Evolutionary conservation across 2,329 filamentous ascomycete genomes (phyloP).

Genomic region (Huntiella bhutanensis): DNA sequence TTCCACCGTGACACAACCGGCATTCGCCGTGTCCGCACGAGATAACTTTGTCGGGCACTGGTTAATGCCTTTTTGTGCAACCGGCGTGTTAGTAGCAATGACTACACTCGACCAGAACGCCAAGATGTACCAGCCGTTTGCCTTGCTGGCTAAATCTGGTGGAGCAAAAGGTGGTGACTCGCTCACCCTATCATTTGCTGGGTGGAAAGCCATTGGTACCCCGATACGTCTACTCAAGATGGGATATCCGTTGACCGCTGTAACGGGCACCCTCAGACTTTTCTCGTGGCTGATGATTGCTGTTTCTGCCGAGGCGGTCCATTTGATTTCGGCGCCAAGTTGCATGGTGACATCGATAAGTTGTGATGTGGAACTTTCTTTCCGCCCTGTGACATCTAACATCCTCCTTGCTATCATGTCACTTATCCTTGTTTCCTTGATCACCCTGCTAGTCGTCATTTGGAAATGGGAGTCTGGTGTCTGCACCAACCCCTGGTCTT

Average conservation of each 20-base stretch:
- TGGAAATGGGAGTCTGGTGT: constrained; percentile 10
- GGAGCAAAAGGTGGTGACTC: constrained; percentile 2
- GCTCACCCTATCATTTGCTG: constrained; percentile 5
- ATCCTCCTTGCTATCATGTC: constrained; percentile 1
- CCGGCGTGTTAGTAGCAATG: neutral
- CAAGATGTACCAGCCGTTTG: constrained; percentile 10
- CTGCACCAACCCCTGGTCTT: constrained; percentile 8
- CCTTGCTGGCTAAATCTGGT: neutral
- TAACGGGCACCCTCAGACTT: neutral
- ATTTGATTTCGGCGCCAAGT: neutral
- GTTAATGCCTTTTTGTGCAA: constrained; percentile 4
- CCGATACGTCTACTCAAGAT: constrained; percentile 4
- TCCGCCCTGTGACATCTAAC: constrained; percentile 2
- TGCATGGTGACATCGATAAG: neutral
- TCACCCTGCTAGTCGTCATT: constrained; percentile 2
- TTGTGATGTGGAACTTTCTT: constrained; percentile 4
- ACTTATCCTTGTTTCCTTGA: constrained; percentile 2
- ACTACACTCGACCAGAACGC: constrained; percentile 8
- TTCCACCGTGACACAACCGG: neutral
- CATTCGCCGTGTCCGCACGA: neutral
- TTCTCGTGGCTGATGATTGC: constrained; percentile 5
- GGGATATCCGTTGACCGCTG: constrained; percentile 4
- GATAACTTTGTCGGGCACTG: constrained; percentile 8
- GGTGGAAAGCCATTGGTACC: neutral
- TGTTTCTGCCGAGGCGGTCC: constrained; percentile 4